Base-by-base conservation (phyloP, 306 rosid species). In the Dalbergia cultrata region DNA sequence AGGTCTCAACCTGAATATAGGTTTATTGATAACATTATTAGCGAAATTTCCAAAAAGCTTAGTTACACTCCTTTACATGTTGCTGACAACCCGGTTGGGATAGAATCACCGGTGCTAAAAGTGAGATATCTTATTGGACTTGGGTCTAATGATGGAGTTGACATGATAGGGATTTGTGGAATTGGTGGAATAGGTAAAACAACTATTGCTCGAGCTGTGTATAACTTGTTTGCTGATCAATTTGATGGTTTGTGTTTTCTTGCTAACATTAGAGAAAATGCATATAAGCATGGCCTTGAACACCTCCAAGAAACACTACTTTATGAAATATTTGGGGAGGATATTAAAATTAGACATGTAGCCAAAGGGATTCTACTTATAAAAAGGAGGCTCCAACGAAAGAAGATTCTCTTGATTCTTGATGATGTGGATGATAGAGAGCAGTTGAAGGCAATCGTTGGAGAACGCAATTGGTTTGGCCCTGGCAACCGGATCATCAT, bases 281-380 rank as follows among this genome's bases (percentile, higher is more conserved):
- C 35, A 44, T 12, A 5, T 44, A 44, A 68, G 13, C 37, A 44
- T 21, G 73, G 73, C 21, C 73, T 68, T 68, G 37, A 1, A 31
- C 37, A 45, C 6, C 73, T 68, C 73, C 57, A 68, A 71, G 76
- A 52, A 71, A 53, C 63, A 71, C 31, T 71, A n/a, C 63, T 71
- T 52, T 71, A 49, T 9, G 49, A 71, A 71, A 31, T 53, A 71
- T 63, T 71, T n/a, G 14, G 49, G 21, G 49, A 71, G 13, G 63
- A 71, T n/a, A 33, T 71, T 6, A 71, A 7, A 31, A 45, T 71
- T 22, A 17, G 63, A 31, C 47, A 41, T 60, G 56, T 65, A 6
- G 9, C 5, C 4, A 66, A 6, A 41, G 54, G 60, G 45, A 52
- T 53, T 53, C 37, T 63, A n/a, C 19, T 34, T 17, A 33, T 71